phyloP scores from a whole-genome alignment of 139 green algal genomes.

The Deuterostichococcus epilithicus region DNA sequence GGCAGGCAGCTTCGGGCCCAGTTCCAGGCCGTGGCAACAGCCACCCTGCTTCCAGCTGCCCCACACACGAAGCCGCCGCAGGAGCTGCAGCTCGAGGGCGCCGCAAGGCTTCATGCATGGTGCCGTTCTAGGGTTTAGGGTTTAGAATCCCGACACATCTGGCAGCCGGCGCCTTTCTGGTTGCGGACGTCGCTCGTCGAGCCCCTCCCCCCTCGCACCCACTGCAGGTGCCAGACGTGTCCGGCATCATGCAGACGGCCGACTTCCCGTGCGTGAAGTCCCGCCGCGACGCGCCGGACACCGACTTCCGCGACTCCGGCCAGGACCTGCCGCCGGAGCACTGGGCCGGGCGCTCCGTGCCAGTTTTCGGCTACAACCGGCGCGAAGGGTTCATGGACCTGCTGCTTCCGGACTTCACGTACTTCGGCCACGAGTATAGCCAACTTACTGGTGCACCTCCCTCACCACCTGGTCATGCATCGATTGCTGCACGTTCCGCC shows the following conservation, averaged over 20 bases:
- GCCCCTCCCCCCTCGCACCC: too few relatives aligned
- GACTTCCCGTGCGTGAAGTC: slow-evolving; percentile 40
- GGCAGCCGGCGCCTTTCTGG: too few relatives aligned
- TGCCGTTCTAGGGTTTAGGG: too few relatives aligned
- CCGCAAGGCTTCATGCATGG: too few relatives aligned
- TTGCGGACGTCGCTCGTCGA: not conserved
- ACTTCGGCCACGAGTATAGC: slow-evolving; percentile 36
- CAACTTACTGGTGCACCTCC: slow-evolving; percentile 21
- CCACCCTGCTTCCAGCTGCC: too few relatives aligned
- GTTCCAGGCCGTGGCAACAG: too few relatives aligned
- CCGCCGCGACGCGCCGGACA: not conserved
- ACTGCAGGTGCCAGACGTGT: slow-evolving; percentile 36
- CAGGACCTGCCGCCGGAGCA: not conserved
- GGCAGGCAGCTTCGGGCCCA: too few relatives aligned
- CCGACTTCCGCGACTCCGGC: not conserved
- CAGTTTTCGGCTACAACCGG: slow-evolving; percentile 35
- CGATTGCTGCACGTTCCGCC: too few relatives aligned
- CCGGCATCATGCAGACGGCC: slow-evolving; percentile 30
- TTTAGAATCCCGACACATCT: too few relatives aligned
- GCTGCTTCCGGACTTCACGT: slow-evolving; percentile 39
- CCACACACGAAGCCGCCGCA: too few relatives aligned
- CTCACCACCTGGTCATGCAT: too few relatives aligned
- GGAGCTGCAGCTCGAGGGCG: too few relatives aligned
- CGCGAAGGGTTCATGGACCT: slow-evolving; percentile 17
- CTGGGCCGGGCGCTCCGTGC: not conserved